Evolutionary conservation across 805 yeast species (phyloP).

Genomic region (Kluyveromyces wickerhamii): DNA sequence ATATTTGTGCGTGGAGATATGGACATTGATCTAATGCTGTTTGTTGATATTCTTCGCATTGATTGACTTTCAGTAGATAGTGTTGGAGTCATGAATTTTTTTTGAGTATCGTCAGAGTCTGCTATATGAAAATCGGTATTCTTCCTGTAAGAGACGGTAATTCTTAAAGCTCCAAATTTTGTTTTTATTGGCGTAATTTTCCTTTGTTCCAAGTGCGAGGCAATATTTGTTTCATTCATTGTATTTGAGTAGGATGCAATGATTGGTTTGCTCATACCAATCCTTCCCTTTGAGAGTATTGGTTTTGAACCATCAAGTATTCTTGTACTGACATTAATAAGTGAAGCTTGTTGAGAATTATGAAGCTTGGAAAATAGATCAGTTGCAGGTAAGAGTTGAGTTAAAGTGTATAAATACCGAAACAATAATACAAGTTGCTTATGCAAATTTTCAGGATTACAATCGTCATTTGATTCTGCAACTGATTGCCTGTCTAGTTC

Average conservation of each 20-base stretch:
- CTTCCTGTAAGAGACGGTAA: conserved; percentile 72
- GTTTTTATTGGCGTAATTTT: conserved; percentile 66
- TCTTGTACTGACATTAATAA: conserved; percentile 47
- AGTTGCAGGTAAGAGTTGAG: conserved; percentile 65
- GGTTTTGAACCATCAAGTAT: conserved; percentile 71
- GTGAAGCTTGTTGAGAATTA: conserved; percentile 21
- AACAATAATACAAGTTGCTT: conserved; percentile 68
- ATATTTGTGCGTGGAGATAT: conserved; percentile 20
- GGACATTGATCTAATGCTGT: conserved; percentile 16
- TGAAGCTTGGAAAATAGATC: conserved; percentile 41
- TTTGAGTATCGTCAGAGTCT: conserved; percentile 42
- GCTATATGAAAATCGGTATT: conserved; percentile 60
- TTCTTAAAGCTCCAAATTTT: conserved; percentile 60
- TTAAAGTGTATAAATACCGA: conserved; percentile 60
- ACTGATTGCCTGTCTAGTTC: conserved; percentile 49
- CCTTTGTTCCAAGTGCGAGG: conserved; percentile 52
- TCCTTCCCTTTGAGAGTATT: conserved; percentile 71
- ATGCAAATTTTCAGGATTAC: conserved; percentile 61
- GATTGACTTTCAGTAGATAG: conserved; percentile 1
- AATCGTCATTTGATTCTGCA: conserved; percentile 17
- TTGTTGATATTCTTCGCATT: conserved; percentile 10
- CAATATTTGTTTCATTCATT: conserved; percentile 30
- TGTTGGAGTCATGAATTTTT: conserved; percentile 1
- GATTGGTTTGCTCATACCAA: conserved; percentile 70
- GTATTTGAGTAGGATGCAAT: conserved; percentile 32